A percentile compares a stretch with the other conserved stretches of the same genome.
Evolutionary conservation across 2,329 filamentous ascomycete genomes (phyloP).

Genomic region (Epichloe aotearoae): DNA sequence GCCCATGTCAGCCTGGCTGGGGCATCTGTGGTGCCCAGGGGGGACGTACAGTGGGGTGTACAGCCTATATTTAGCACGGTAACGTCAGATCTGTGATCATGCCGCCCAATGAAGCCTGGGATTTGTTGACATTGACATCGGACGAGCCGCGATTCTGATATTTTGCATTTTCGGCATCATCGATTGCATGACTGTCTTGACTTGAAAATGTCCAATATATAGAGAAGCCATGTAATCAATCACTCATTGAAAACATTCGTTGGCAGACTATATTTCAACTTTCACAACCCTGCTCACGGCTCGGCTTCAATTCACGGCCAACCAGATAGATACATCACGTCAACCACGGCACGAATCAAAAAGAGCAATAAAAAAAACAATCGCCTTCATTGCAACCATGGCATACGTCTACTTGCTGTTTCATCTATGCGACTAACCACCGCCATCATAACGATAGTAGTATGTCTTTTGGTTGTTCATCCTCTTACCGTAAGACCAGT

Average conservation of each 20-base stretch:
- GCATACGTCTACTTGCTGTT: not conserved
- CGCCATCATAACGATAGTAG: conserved; percentile 36
- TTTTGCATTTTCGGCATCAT: too few species aligned
- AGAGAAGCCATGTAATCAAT: too few species aligned
- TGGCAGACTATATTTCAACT: too few species aligned
- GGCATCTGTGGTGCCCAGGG: not conserved
- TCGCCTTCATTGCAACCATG: conserved; percentile 1
- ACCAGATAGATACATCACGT: too few species aligned
- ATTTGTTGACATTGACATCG: too few species aligned
- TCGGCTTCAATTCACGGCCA: too few species aligned
- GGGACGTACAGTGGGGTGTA: too few species aligned
- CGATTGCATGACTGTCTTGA: too few species aligned
- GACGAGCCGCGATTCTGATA: too few species aligned
- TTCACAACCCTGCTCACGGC: not conserved
- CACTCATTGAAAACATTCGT: too few species aligned
- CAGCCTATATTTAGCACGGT: not conserved
- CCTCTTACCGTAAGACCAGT: conserved; percentile 59
- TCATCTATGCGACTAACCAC: conserved; percentile 22
- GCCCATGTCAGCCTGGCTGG: not conserved
- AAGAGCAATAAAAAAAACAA: not conserved
- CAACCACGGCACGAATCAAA: not conserved
- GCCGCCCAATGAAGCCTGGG: not conserved
- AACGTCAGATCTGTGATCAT: not conserved
- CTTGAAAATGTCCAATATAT: too few species aligned
- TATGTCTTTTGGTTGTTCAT: conserved; percentile 60